A percentile compares a stretch with the other conserved stretches of the same genome.
These are phyloP conservation scores for Heracleum sosnowskyi DNA, from an alignment of 129 eudicot genomes.

Conservation along the genomic window DNA sequence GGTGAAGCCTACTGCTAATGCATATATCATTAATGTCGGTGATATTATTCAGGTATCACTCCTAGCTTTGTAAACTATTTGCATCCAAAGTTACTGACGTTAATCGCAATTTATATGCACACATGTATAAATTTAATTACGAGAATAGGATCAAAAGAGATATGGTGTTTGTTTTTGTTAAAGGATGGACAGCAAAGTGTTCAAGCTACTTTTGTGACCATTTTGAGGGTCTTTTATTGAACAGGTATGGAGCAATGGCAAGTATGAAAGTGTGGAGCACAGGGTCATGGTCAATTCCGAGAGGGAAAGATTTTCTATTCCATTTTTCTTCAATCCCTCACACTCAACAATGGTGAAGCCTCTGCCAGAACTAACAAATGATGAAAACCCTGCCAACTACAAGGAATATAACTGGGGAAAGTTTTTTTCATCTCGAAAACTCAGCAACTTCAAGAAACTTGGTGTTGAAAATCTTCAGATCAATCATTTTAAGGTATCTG, in stretches of 20 bases:
- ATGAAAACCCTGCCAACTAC: slow-evolving; percentile 53
- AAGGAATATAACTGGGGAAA: slow-evolving; percentile 60
- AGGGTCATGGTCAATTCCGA: slow-evolving; percentile 60
- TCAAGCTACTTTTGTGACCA: neutral
- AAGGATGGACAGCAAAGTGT: neutral
- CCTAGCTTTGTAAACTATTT: neutral
- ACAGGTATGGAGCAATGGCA: slow-evolving; percentile 73
- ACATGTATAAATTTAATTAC: neutral
- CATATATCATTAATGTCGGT: slow-evolving; percentile 70
- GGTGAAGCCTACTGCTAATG: slow-evolving; percentile 56
- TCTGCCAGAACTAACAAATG: slow-evolving; percentile 40
- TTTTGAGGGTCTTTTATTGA: neutral
- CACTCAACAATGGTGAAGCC: slow-evolving; percentile 56
- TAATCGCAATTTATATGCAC: neutral
- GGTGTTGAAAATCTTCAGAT: slow-evolving; percentile 66
- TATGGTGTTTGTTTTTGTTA: neutral
- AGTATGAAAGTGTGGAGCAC: slow-evolving; percentile 87
- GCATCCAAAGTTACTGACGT: neutral
- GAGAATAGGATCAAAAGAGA: neutral
- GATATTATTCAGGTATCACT: slow-evolving; percentile 68
- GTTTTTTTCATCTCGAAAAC: slow-evolving; percentile 41
- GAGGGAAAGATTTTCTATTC: slow-evolving; percentile 72
- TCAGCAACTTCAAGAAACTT: slow-evolving; percentile 66
- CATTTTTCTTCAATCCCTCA: slow-evolving; percentile 73
- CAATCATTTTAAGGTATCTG: slow-evolving; percentile 40